Percentiles rank a stretch among this genome's conserved stretches.
phyloP scores from a whole-genome alignment of 1,284 basidiomycete species.

The Wolfiporia cocos region DNA sequence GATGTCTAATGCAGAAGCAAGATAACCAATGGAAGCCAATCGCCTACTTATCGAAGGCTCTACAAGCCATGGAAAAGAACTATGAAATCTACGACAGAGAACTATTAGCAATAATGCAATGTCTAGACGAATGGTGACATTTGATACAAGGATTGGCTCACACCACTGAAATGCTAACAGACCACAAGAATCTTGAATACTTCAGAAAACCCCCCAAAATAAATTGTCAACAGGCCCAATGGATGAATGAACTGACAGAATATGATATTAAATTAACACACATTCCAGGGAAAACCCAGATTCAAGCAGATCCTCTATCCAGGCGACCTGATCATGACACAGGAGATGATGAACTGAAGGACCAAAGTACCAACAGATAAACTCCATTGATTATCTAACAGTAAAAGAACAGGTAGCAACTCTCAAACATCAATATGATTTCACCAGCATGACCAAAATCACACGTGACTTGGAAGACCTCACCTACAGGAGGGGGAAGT shows the following conservation, averaged over 20 bases:
- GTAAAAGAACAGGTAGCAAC: too few relatives aligned
- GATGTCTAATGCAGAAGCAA: constrained; percentile 26
- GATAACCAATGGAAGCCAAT: too few relatives aligned
- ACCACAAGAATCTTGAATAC: not conserved
- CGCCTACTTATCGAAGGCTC: too few relatives aligned
- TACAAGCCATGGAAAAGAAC: too few relatives aligned
- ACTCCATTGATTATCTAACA: too few relatives aligned
- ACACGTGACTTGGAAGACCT: not conserved
- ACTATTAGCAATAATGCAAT: constrained; percentile 31
- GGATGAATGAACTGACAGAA: not conserved
- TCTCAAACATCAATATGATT: too few relatives aligned
- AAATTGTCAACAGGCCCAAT: not conserved
- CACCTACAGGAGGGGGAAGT: not conserved
- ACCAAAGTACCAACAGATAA: too few relatives aligned
- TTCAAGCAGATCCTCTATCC: not conserved
- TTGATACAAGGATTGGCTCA: not conserved
- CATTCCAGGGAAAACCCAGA: not conserved
- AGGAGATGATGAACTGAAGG: too few relatives aligned
- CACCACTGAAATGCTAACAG: too few relatives aligned
- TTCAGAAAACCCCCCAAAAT: not conserved
- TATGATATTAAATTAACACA: not conserved
- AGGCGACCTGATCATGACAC: too few relatives aligned
- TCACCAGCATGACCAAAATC: not conserved
- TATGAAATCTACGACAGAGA: too few relatives aligned
- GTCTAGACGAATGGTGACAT: constrained; percentile 26